Evolutionary conservation across 345 rosid species (phyloP).

Genomic region (Melaleuca quinquenervia): DNA sequence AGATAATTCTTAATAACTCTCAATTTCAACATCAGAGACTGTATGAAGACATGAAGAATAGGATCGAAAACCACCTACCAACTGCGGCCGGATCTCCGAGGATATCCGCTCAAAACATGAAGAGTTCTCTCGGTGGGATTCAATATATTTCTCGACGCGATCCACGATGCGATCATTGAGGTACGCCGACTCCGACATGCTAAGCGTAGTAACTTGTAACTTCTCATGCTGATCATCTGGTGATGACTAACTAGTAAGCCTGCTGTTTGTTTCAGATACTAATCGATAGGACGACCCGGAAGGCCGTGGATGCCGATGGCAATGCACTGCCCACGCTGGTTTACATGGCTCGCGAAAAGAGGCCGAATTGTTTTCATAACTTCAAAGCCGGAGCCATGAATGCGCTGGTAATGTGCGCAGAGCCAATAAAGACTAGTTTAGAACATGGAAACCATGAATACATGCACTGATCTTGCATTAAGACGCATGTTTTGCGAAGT

Average conservation of each 20-base stretch:
- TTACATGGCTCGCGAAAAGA: constrained; percentile 70
- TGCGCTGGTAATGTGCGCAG: constrained; percentile 35
- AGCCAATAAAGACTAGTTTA: not conserved
- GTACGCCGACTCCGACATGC: constrained; percentile 11
- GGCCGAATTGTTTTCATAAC: constrained; percentile 51
- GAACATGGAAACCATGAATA: not conserved
- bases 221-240: not conserved
- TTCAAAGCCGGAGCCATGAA: constrained; percentile 93
- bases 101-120: constrained; percentile 18
- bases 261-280: constrained; percentile 23
- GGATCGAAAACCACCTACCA: constrained; percentile 19
- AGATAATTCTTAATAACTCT: not conserved
- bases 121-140: constrained; percentile 51
- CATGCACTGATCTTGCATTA: not conserved
- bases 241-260: not conserved
- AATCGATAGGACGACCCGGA: constrained; percentile 31
- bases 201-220: not conserved
- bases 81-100: constrained; percentile 22
- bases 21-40: constrained; percentile 5
- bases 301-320: constrained; percentile 18
- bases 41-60: constrained; percentile 40
- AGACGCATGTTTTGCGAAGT: not conserved
- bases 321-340: constrained; percentile 46
- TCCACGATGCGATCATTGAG: constrained; percentile 51
- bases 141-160: constrained; percentile 24